Evolutionary conservation across 1,284 basidiomycete species (phyloP).

Genomic region (Cutaneotrichosporon daszewskae): DNA sequence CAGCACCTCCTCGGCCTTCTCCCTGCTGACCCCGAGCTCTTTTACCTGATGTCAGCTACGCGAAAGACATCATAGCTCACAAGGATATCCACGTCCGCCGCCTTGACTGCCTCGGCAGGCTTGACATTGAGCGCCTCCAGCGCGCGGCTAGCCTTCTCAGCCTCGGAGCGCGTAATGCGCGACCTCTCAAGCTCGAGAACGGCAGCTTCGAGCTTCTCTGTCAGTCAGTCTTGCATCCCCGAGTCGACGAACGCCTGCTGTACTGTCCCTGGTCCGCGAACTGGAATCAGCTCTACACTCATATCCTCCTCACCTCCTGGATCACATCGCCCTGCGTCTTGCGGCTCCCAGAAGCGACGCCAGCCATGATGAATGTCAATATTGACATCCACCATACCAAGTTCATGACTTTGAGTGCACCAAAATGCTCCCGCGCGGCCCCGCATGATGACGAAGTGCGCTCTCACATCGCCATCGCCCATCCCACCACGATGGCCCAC

Average conservation of each 20-base stretch:
- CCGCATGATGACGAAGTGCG: not conserved
- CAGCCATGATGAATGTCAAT: slow-evolving; percentile 6
- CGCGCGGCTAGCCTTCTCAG: slow-evolving; percentile 35
- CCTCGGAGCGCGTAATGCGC: slow-evolving; percentile 36
- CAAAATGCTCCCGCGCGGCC: not conserved
- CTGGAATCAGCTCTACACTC: slow-evolving; percentile 19
- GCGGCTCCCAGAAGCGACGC: slow-evolving; percentile 5
- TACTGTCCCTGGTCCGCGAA: slow-evolving; percentile 43
- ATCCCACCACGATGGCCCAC: slow-evolving; percentile 30
- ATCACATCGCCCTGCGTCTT: slow-evolving; percentile 42
- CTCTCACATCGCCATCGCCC: not conserved
- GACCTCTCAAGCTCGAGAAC: slow-evolving; percentile 35
- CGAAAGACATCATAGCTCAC: slow-evolving; percentile 22
- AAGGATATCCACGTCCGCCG: slow-evolving; percentile 36
- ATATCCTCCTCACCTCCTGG: slow-evolving; percentile 26
- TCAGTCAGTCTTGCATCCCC: slow-evolving; percentile 1
- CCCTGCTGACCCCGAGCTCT: slow-evolving; percentile 30
- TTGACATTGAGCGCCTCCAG: slow-evolving; percentile 35
- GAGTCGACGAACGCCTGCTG: slow-evolving; percentile 32
- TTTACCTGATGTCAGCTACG: slow-evolving; percentile 22
- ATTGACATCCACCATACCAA: not conserved
- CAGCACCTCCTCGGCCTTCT: slow-evolving; percentile 31
- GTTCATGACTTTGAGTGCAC: not conserved
- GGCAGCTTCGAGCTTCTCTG: slow-evolving; percentile 40
- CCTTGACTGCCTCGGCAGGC: slow-evolving; percentile 18